phyloP scores from a whole-genome alignment of 768 basidiomycete genomes.

The Gautieria morchelliformis region DNA sequence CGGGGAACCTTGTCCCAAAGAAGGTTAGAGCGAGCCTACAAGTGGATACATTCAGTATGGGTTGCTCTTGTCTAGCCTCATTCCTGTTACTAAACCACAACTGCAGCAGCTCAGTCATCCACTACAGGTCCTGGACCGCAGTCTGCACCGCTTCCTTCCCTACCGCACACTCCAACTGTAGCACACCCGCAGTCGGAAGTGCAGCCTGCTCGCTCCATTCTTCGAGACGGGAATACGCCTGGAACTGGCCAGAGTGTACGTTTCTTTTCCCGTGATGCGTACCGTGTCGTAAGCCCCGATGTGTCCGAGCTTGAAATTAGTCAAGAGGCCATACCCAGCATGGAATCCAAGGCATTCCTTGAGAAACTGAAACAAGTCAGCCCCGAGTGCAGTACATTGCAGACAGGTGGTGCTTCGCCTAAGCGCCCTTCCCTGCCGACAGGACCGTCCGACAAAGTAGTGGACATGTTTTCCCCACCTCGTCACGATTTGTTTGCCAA shows the following conservation, averaged over 20 bases:
- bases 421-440: not conserved
- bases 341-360: not conserved
- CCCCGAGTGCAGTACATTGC: not conserved
- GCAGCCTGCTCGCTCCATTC: constrained; percentile 43
- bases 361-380: constrained; percentile 2
- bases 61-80: not conserved
- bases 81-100: not conserved
- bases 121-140: not conserved
- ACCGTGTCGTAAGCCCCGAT: constrained; percentile 58
- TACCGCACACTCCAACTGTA: constrained; percentile 1
- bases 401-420: not conserved
- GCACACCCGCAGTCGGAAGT: not conserved
- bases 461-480: constrained; percentile 6
- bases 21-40: not conserved
- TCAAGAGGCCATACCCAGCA: not conserved
- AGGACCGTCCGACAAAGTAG: not conserved
- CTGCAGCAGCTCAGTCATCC: not conserved
- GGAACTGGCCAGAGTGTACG: constrained; percentile 74
- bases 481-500: not conserved
- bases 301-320: constrained; percentile 34
- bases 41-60: constrained; percentile 1
- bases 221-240: constrained; percentile 61
- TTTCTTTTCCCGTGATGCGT: constrained; percentile 65
- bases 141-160: not conserved
- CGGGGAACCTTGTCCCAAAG: not conserved